Percentiles rank a stretch among this genome's conserved stretches.
Conservation (phyloP, 2,329 filamentous ascomycete genomes). For the Diaporthe citriasiana region DNA sequence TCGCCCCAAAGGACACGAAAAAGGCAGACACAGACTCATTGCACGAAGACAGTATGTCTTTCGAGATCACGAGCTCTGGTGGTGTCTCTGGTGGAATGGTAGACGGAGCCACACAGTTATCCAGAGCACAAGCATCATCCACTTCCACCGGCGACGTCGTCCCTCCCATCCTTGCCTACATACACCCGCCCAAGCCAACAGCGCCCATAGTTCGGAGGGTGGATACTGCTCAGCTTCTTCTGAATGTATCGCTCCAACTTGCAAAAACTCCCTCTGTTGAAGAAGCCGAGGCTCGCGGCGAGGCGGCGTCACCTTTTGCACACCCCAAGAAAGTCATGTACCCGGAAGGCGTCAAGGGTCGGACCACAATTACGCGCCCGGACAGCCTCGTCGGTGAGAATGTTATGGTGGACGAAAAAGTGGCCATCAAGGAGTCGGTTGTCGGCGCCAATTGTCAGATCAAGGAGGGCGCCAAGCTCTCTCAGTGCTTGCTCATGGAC, state of each 20-base stretch:
- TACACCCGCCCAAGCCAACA: constrained; percentile 73
- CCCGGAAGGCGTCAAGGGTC: constrained; percentile 83
- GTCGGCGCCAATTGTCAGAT: constrained; percentile 91
- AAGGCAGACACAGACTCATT: constrained; percentile 49
- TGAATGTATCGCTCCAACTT: constrained; percentile 85
- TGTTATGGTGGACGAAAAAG: constrained; percentile 88
- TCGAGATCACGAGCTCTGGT: constrained; percentile 44
- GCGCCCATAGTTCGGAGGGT: constrained; percentile 85
- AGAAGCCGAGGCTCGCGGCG: constrained; percentile 64
- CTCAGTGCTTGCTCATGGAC: constrained; percentile 94
- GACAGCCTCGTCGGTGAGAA: constrained; percentile 91
- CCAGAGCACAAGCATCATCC: constrained; percentile 19
- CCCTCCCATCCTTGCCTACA: constrained; percentile 84
- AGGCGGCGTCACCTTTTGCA: constrained; percentile 78
- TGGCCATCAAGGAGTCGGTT: constrained; percentile 92
- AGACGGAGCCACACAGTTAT: constrained; percentile 14
- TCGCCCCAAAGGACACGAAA: constrained; percentile 59
- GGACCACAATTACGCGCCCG: constrained; percentile 84
- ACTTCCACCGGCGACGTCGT: constrained; percentile 54
- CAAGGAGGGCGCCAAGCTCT: constrained; percentile 85
- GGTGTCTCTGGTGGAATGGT: constrained; percentile 15
- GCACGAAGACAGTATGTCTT: constrained; percentile 48
- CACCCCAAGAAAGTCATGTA: constrained; percentile 86
- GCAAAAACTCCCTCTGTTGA: constrained; percentile 85
- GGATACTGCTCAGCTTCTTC: constrained; percentile 86